Percentiles rank a stretch among this genome's conserved stretches.
Evolutionary conservation across 2,329 filamentous ascomycete genomes (phyloP).

Genomic region (Colletotrichum theobromicola): DNA sequence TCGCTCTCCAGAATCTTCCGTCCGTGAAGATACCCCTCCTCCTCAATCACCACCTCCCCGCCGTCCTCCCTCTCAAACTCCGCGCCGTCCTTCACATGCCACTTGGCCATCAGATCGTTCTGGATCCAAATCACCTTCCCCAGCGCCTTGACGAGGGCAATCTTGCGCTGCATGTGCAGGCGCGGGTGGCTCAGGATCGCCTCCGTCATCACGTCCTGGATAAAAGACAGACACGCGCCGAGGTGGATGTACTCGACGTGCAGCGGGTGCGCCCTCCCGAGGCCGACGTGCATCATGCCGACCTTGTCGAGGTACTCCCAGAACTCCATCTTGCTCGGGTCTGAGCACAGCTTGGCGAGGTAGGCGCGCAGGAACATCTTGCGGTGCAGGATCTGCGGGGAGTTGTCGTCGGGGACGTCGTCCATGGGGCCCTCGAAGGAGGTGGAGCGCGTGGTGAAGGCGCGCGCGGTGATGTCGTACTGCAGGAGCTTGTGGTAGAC

Average conservation of each 20-base stretch:
- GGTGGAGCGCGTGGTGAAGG: conserved; percentile 69
- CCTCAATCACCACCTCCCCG: conserved; percentile 57
- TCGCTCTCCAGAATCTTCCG: conserved; percentile 59
- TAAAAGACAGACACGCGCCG: conserved; percentile 72
- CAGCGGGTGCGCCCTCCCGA: conserved; percentile 72
- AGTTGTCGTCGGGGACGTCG: conserved; percentile 67
- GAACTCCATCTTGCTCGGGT: conserved; percentile 77
- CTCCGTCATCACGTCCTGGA: conserved; percentile 79
- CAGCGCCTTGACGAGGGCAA: conserved; percentile 75
- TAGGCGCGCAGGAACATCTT: conserved; percentile 83
- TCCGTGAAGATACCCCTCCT: conserved; percentile 69
- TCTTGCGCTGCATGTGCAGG: conserved; percentile 71
- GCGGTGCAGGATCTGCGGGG: conserved; percentile 76
- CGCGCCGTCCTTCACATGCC: conserved; percentile 74
- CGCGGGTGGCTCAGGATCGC: conserved; percentile 76
- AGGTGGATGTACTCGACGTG: conserved; percentile 85
- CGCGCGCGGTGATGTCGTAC: conserved; percentile 82
- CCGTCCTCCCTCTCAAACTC: conserved; percentile 53
- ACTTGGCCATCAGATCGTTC: conserved; percentile 85
- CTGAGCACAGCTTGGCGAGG: conserved; percentile 74
- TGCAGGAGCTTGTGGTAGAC: conserved; percentile 83
- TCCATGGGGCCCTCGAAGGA: conserved; percentile 73
- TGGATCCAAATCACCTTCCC: conserved; percentile 88
- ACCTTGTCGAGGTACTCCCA: conserved; percentile 88
- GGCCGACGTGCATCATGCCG: conserved; percentile 83